Evolutionary conservation across 106 monocot genomes (phyloP).

Genomic region (Acorus gramineus): DNA sequence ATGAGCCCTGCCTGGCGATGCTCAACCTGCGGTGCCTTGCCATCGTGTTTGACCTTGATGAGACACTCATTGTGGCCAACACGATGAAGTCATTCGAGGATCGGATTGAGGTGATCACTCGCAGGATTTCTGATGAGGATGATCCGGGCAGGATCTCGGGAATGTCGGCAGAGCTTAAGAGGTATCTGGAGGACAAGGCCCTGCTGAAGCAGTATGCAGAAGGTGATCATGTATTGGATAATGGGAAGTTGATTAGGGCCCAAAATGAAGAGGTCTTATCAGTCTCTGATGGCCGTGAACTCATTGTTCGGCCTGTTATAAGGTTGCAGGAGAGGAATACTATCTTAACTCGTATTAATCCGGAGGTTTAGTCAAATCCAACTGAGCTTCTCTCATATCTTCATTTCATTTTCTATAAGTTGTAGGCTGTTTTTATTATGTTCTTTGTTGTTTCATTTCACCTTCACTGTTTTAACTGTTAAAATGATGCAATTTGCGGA

Average conservation of each 20-base stretch:
- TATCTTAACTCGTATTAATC: slow-evolving; percentile 84
- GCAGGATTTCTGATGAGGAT: slow-evolving; percentile 57
- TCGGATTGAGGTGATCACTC: slow-evolving; percentile 60
- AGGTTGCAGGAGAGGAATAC: slow-evolving; percentile 64
- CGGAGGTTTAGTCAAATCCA: slow-evolving; percentile 35
- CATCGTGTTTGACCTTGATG: slow-evolving; percentile 91
- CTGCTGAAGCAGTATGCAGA: slow-evolving; percentile 75
- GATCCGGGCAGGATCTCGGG: slow-evolving; percentile 68
- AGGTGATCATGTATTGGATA: slow-evolving; percentile 41
- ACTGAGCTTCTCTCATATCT: too few species aligned
- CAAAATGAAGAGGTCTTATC: slow-evolving; percentile 63
- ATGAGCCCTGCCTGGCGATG: slow-evolving; percentile 60
- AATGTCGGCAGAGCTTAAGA: slow-evolving; percentile 84
- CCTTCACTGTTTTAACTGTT: too few species aligned
- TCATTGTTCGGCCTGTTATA: slow-evolving; percentile 61
- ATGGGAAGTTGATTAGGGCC: slow-evolving; percentile 35
- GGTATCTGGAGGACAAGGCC: slow-evolving; percentile 71
- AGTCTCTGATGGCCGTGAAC: slow-evolving; percentile 13
- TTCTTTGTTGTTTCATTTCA: too few species aligned
- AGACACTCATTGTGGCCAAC: slow-evolving; percentile 91
- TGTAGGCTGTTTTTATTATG: too few species aligned
- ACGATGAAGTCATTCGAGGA: slow-evolving; percentile 95
- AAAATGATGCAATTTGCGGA: too few species aligned
- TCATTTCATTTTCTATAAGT: too few species aligned
- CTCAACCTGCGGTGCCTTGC: slow-evolving; percentile 83